Evolutionary conservation across 106 monocot genomes (phyloP).

Genomic region (Platanthera guangdongensis): DNA sequence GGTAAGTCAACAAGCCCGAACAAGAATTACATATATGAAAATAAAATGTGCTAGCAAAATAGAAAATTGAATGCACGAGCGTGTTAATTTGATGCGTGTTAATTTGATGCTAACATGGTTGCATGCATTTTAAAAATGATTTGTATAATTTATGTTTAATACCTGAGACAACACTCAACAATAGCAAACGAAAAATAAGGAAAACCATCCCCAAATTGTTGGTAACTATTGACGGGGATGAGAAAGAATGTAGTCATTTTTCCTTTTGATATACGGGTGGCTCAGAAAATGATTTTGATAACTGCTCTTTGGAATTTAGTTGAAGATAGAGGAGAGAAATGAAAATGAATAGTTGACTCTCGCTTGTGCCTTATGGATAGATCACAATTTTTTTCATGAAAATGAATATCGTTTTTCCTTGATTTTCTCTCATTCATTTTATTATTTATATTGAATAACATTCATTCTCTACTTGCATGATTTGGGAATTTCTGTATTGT

Average conservation of each 20-base stretch:
- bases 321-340: not conserved
- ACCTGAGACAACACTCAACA: no score
- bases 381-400: no score
- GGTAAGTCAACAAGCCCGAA: no score
- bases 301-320: not conserved
- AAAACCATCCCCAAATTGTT: no score
- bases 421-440: not conserved
- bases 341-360: not conserved
- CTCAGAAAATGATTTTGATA: not conserved
- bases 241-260: not conserved
- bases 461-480: not conserved
- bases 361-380: not conserved
- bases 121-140: no score
- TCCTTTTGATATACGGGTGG: not conserved
- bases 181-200: no score
- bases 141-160: no score
- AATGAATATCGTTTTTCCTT: not conserved
- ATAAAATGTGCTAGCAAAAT: no score
- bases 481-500: conserved; percentile 3
- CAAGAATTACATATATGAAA: no score
- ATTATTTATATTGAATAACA: not conserved
- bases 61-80: no score
- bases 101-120: no score
- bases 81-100: no score
- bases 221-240: not conserved